phyloP scores from a whole-genome alignment of 176 grass and related monocot genomes.

The Pontederia crassipes region DNA sequence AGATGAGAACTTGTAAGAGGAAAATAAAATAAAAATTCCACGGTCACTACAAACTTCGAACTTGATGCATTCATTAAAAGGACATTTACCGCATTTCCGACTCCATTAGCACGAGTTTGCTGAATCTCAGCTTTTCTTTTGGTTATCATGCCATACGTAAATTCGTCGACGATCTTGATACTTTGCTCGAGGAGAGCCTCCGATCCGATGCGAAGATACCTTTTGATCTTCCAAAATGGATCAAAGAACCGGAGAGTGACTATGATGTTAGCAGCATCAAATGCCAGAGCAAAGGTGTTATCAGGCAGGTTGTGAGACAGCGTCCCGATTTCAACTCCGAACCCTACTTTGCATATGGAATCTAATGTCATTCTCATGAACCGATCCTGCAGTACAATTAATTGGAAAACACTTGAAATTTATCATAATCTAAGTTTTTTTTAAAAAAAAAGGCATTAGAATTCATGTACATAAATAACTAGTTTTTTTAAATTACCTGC shows the following conservation, averaged over 20 bases:
- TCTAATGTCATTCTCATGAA: slow-evolving; percentile 96
- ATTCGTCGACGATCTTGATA: slow-evolving; percentile 79
- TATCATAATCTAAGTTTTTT: no score
- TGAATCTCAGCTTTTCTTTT: slow-evolving; percentile 68
- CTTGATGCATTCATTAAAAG: not conserved
- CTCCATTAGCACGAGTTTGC: slow-evolving; percentile 39
- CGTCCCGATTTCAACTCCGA: slow-evolving; percentile 80
- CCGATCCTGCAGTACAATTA: slow-evolving; percentile 39
- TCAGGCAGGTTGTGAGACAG: slow-evolving; percentile 61
- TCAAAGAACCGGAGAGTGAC: slow-evolving; percentile 81
- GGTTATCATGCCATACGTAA: slow-evolving; percentile 73
- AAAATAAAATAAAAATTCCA: not conserved
- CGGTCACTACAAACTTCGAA: not conserved
- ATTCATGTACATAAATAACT: not conserved
- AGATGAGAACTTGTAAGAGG: no score
- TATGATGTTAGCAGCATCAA: slow-evolving; percentile 71
- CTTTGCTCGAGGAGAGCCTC: slow-evolving; percentile 79
- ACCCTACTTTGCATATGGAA: slow-evolving; percentile 86
- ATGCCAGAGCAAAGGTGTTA: slow-evolving; percentile 78
- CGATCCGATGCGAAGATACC: slow-evolving; percentile 49
- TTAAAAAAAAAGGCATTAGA: not conserved
- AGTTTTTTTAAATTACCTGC: slow-evolving; percentile 30
- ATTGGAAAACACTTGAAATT: no score
- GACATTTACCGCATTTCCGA: slow-evolving; percentile 33
- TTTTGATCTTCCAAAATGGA: slow-evolving; percentile 75